Evolutionary conservation across 2,329 filamentous ascomycete genomes (phyloP).

Genomic region (Claviceps purpurea): DNA sequence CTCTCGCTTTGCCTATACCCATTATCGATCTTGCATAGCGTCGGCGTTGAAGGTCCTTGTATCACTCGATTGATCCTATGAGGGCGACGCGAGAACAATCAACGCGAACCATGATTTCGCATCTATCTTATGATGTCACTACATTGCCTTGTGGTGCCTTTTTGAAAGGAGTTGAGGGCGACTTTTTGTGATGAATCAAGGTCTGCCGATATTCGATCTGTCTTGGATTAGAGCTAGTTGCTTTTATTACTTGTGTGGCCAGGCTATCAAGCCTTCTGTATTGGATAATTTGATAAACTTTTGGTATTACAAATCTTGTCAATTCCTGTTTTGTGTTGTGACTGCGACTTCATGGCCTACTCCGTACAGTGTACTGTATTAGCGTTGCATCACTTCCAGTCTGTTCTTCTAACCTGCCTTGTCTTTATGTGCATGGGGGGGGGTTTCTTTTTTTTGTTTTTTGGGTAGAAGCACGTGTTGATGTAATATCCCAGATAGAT

Average conservation of each 20-base stretch:
- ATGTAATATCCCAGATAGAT: too few species aligned
- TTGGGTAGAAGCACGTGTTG: too few species aligned
- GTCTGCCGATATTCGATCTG: not conserved
- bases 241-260: not conserved
- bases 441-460: too few species aligned
- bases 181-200: not conserved
- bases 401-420: too few species aligned
- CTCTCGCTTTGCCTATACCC: not conserved
- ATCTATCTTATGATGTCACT: not conserved
- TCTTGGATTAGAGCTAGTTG: not conserved
- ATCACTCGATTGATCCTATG: not conserved
- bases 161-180: not conserved
- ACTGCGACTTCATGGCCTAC: too few species aligned
- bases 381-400: too few species aligned
- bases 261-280: not conserved
- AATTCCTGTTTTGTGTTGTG: too few species aligned
- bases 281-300: not conserved
- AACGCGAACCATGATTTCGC: not conserved
- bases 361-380: too few species aligned
- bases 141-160: not conserved
- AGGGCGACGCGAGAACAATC: not conserved
- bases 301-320: too few species aligned
- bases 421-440: too few species aligned
- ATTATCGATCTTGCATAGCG: slow-evolving; percentile 3
- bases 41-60: slow-evolving; percentile 1